Evolutionary conservation across 768 basidiomycete species (phyloP).

Genomic region (Lactifluus volemus): DNA sequence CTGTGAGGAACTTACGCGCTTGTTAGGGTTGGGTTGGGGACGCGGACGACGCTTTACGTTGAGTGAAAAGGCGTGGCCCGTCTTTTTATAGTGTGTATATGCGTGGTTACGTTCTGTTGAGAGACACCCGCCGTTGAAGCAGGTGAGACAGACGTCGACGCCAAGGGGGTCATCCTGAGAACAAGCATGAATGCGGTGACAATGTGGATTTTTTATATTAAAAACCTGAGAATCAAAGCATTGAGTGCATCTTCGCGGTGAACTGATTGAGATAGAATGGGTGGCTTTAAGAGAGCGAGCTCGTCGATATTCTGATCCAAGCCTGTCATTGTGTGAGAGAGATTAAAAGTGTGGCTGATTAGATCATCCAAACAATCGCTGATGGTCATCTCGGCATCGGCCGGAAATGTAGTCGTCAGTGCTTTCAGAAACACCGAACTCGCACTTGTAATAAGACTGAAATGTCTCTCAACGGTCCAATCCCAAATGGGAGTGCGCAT

Average conservation of each 20-base stretch:
- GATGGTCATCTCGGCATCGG: not conserved
- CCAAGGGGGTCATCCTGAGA: slow-evolving; percentile 63
- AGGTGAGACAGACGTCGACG: slow-evolving; percentile 81
- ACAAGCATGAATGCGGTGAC: not conserved
- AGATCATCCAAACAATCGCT: not conserved
- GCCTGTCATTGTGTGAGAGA: slow-evolving; percentile 15
- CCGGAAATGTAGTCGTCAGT: not conserved
- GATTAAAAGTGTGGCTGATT: not conserved
- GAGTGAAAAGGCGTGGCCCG: slow-evolving; percentile 66
- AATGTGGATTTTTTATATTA: not conserved
- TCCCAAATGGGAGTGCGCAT: slow-evolving; percentile 47
- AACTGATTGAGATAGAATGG: slow-evolving; percentile 60
- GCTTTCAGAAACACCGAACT: not conserved
- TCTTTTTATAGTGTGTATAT: slow-evolving; percentile 58
- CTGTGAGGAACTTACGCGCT: slow-evolving; percentile 41
- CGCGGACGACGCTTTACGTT: slow-evolving; percentile 73
- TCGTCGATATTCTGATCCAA: slow-evolving; percentile 36
- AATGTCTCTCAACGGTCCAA: slow-evolving; percentile 34
- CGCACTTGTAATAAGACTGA: not conserved
- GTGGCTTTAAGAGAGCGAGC: slow-evolving; percentile 42
- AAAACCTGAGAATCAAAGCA: slow-evolving; percentile 90
- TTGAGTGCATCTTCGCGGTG: slow-evolving; percentile 90
- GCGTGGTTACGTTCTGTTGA: slow-evolving; percentile 60
- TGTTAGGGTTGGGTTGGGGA: slow-evolving; percentile 35
- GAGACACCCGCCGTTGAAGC: slow-evolving; percentile 92